Conservation (phyloP, 345 rosid species). For the Cardamine chenopodiifolia region DNA sequence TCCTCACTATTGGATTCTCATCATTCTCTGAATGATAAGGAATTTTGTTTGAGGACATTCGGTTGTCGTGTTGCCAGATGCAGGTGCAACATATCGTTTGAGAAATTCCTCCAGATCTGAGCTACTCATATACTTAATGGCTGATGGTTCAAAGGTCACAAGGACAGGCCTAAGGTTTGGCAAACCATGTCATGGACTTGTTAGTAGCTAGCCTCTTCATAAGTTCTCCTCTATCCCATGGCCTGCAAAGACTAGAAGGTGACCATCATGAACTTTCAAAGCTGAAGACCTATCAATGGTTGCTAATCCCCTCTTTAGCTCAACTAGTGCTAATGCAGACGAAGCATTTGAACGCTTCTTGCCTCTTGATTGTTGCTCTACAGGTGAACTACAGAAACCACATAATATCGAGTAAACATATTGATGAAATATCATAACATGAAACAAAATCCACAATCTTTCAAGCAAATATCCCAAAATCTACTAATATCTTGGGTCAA, state of each 20-base stretch:
- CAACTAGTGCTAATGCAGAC: slow-evolving; percentile 57
- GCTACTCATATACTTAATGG: slow-evolving; percentile 66
- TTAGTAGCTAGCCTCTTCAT: slow-evolving; percentile 81
- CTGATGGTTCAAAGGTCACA: slow-evolving; percentile 49
- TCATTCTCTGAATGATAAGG: slow-evolving; percentile 48
- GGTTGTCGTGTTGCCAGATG: slow-evolving; percentile 39
- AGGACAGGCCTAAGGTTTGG: slow-evolving; percentile 74
- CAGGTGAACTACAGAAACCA: no score
- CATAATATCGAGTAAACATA: no score
- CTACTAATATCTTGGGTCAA: no score
- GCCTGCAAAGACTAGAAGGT: slow-evolving; percentile 69
- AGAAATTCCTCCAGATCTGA: slow-evolving; percentile 78
- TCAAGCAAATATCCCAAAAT: no score
- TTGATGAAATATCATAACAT: no score
- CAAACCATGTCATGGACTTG: slow-evolving; percentile 98
- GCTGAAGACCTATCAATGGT: slow-evolving; percentile 40
- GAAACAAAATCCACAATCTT: no score
- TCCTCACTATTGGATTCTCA: no score
- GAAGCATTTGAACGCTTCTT: slow-evolving; percentile 59
- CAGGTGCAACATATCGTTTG: slow-evolving; percentile 46
- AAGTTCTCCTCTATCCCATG: slow-evolving; percentile 93
- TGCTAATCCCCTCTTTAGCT: slow-evolving; percentile 44
- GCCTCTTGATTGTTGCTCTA: no score
- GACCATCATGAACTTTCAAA: slow-evolving; percentile 40
- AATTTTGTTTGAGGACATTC: slow-evolving; percentile 43